These are phyloP conservation scores for Metschnikowia amazonensis DNA, from an alignment of 805 yeast genomes.

Conservation along the genomic window DNA sequence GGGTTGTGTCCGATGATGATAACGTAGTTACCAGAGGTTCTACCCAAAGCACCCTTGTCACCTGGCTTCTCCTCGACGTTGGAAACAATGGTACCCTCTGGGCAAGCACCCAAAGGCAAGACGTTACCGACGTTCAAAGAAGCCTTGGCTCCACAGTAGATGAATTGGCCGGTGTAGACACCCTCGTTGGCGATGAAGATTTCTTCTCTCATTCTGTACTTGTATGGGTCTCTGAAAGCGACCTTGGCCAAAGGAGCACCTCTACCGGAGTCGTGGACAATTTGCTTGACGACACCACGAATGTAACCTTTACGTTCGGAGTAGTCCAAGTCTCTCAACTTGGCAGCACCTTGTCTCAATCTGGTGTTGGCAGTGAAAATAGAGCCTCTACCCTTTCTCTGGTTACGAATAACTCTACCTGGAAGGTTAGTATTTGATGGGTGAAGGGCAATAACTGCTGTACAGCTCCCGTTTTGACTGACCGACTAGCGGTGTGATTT, in stretches of 20 bases:
- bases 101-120: constrained; percentile 96
- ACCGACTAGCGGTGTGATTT: background rate
- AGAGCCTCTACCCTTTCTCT: constrained; percentile 99
- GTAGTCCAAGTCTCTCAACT: constrained; percentile 97
- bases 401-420: constrained; percentile 99
- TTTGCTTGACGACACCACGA: constrained; percentile 98
- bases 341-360: constrained; percentile 99
- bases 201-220: constrained; percentile 96
- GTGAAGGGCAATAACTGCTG: background rate
- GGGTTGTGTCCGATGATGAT: constrained; percentile 99
- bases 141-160: constrained; percentile 99
- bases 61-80: constrained; percentile 98
- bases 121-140: constrained; percentile 99
- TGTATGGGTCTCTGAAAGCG: constrained; percentile 99
- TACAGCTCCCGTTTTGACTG: background rate
- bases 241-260: constrained; percentile 84
- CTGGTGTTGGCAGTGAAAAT: constrained; percentile 99
- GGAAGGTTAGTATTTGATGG: constrained; percentile 8
- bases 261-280: constrained; percentile 99
- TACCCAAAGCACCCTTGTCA: constrained; percentile 99
- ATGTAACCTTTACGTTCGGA: constrained; percentile 99
- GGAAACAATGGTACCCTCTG: constrained; percentile 98
- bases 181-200: constrained; percentile 99
- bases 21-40: constrained; percentile 99
- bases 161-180: constrained; percentile 98